Conservation (phyloP, 2,329 filamentous ascomycete species). For the Fusarium hainanense region DNA sequence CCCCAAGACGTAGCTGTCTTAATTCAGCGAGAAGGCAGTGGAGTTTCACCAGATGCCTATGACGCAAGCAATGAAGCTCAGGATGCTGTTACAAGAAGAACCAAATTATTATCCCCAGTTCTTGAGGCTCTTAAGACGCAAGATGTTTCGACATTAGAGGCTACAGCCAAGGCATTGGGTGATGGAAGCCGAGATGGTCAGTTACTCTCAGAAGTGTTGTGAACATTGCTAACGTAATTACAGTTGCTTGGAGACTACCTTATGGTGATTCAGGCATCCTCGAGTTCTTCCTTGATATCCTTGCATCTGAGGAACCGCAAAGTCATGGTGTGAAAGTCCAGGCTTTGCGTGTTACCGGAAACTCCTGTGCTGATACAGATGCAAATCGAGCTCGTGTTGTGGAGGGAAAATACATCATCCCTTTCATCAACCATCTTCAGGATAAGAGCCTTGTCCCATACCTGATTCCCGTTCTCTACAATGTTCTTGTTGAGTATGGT, state of each 20-base stretch:
- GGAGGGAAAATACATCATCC: conserved; percentile 58
- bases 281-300: conserved; percentile 63
- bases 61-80: conserved; percentile 44
- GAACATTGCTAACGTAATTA: neutral
- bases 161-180: conserved; percentile 63
- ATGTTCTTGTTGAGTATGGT: conserved; percentile 73
- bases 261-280: conserved; percentile 69
- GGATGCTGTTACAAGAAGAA: conserved; percentile 42
- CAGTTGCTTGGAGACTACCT: conserved; percentile 67
- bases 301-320: conserved; percentile 53
- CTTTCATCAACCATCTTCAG: conserved; percentile 61
- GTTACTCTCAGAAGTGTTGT: conserved; percentile 26
- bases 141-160: conserved; percentile 54
- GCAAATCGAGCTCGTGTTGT: conserved; percentile 69
- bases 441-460: conserved; percentile 62
- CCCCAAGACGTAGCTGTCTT: conserved; percentile 54
- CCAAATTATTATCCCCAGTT: conserved; percentile 52
- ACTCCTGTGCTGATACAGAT: conserved; percentile 72
- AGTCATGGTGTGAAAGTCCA: conserved; percentile 62
- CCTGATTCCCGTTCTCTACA: conserved; percentile 70
- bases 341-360: conserved; percentile 67
- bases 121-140: conserved; percentile 54
- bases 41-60: conserved; percentile 40
- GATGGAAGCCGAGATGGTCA: conserved; percentile 67
- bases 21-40: conserved; percentile 50